phyloP scores from a whole-genome alignment of 176 grass and related monocot species.

The Musa troglodytarum region DNA sequence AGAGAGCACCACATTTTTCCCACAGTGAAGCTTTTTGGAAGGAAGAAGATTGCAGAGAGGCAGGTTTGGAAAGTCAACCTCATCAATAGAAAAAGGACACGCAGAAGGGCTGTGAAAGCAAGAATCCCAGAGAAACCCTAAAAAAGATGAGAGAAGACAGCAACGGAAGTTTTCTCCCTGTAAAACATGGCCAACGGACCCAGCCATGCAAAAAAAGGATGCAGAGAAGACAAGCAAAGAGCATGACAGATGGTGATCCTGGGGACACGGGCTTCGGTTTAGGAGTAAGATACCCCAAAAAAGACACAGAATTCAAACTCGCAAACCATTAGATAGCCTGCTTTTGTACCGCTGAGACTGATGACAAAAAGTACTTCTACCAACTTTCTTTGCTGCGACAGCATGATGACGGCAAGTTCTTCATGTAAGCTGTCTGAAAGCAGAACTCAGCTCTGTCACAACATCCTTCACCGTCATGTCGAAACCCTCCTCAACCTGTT shows the following conservation, averaged over 20 bases:
- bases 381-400: not conserved
- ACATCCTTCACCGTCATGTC: conserved; percentile 78
- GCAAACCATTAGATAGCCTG: too few species aligned
- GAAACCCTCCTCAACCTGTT: conserved; percentile 65
- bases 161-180: not conserved
- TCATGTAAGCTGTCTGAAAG: conserved; percentile 60
- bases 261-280: not conserved
- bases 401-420: conserved; percentile 1
- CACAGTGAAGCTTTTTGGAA: too few species aligned
- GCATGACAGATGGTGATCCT: not conserved
- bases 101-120: too few species aligned
- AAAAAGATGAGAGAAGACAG: conserved; percentile 9
- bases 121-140: conserved; percentile 8
- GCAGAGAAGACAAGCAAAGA: not conserved
- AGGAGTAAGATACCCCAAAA: too few species aligned
- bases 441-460: conserved; percentile 62
- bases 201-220: conserved; percentile 32
- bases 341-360: too few species aligned
- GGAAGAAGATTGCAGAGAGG: too few species aligned
- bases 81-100: too few species aligned
- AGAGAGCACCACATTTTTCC: too few species aligned
- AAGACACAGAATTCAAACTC: too few species aligned
- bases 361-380: too few species aligned
- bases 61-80: too few species aligned
- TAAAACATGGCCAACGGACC: conserved; percentile 13